Base-by-base conservation (phyloP, 306 rosid species). In the Herpetospermum pedunculosum region DNA sequence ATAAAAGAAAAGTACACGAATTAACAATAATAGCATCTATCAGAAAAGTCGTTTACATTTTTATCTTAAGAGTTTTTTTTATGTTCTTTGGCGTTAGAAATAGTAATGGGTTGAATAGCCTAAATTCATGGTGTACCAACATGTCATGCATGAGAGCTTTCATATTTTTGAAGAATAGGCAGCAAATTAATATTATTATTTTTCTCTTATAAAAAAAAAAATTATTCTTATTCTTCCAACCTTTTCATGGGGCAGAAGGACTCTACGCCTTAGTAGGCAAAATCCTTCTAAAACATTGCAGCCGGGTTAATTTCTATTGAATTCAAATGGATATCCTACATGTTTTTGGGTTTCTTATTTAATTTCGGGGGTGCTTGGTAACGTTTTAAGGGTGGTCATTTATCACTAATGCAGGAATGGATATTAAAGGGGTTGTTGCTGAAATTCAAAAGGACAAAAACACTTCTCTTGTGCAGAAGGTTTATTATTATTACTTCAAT, bases 381-480 rank as follows among this genome's bases (percentile, higher is more conserved):
- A 77, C 89, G 77, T 81, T 85, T 84, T 87, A 87, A 87, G 92
- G 86, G 86, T 88, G 83, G 77, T 77, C 78, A 72, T 83, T 84
- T 82, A 70, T 82, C 93, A 82, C 82, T 77, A 76, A 82, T 94
- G 97, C 96, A 89, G 99, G 99, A 81, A 94, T 91, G 97, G 99
- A 94, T 91, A 91, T 91, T 87, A 94, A 94, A 89, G 97, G 99
- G 87, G 96, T 94, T 88, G 99, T 87, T 74, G 97, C 99, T 68
- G 99, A 94, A 86, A 91, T 94, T 74, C 96, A 78, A 80, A 89
- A 85, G 95, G 96, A 95, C 89, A 87, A 83, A 86, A 83, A 65
- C 89, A 95, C 99, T 47, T 87, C 96, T 89, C 96, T 95, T 82
- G 97, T 95, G 83, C 92, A 49, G 40, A 94, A 89, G 99, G 99